A percentile compares a stretch with the other conserved stretches of the same genome.
These are phyloP conservation scores for Pestalotiopsis sp. DNA, from an alignment of 2,329 filamentous ascomycete species.

Conservation along the genomic window DNA sequence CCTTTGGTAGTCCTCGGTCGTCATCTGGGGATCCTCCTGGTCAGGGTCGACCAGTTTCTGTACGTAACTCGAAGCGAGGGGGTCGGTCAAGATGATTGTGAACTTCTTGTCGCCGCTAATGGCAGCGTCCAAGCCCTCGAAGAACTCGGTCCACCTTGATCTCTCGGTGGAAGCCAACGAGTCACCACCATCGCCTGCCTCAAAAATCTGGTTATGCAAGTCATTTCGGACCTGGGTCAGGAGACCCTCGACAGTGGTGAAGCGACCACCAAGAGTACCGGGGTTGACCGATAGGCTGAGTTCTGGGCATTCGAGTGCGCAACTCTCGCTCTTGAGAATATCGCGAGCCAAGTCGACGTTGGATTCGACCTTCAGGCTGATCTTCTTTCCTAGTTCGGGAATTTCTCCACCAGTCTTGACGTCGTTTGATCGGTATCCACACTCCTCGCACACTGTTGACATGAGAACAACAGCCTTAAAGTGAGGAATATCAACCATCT, in stretches of 20 bases:
- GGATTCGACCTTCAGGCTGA: slow-evolving; percentile 73
- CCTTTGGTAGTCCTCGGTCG: slow-evolving; percentile 79
- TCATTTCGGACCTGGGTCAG: slow-evolving; percentile 92
- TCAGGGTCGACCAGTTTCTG: slow-evolving; percentile 82
- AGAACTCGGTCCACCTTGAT: slow-evolving; percentile 80
- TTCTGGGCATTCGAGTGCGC: slow-evolving; percentile 83
- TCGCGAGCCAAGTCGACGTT: slow-evolving; percentile 81
- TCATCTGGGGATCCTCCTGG: slow-evolving; percentile 76
- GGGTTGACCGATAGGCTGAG: slow-evolving; percentile 87
- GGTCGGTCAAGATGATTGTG: slow-evolving; percentile 82
- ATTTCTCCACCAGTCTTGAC: slow-evolving; percentile 97
- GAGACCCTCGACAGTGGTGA: slow-evolving; percentile 95
- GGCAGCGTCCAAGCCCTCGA: slow-evolving; percentile 73
- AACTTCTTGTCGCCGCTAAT: slow-evolving; percentile 82
- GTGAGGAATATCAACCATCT: slow-evolving; percentile 97
- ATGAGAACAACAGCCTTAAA: slow-evolving; percentile 98
- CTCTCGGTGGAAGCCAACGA: slow-evolving; percentile 71
- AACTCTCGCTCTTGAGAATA: slow-evolving; percentile 95
- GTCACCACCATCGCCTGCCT: slow-evolving; percentile 76
- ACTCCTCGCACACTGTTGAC: slow-evolving; percentile 89
- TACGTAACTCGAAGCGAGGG: slow-evolving; percentile 89
- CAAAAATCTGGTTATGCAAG: slow-evolving; percentile 85
- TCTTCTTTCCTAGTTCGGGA: slow-evolving; percentile 81
- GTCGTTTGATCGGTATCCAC: slow-evolving; percentile 94
- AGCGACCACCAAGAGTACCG: slow-evolving; percentile 91